A percentile compares a stretch with the other conserved stretches of the same genome.
phyloP scores from a whole-genome alignment of 768 basidiomycete species.

The Podaxis sp. region DNA sequence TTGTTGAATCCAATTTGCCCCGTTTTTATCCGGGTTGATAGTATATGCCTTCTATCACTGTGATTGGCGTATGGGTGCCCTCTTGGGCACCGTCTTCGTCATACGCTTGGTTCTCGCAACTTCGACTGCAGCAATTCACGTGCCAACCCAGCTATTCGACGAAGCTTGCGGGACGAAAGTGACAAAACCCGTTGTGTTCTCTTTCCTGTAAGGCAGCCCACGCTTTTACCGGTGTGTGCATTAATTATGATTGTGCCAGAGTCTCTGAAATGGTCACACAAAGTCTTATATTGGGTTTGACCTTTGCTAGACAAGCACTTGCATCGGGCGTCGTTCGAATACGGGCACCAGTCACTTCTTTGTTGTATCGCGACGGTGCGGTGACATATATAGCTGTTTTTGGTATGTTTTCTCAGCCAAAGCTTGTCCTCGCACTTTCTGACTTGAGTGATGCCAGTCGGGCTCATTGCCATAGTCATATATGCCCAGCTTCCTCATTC shows the following conservation, averaged over 20 bases:
- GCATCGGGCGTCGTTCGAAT: not conserved
- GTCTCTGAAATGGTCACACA: not conserved
- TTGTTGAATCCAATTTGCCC: not conserved
- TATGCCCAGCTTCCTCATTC: not conserved
- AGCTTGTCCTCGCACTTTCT: not conserved
- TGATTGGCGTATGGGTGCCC: not conserved
- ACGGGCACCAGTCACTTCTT: not conserved
- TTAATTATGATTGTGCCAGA: not conserved
- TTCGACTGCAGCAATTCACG: not conserved
- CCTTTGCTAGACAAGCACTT: not conserved
- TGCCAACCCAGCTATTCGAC: not conserved
- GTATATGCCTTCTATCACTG: not conserved
- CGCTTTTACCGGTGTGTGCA: not conserved
- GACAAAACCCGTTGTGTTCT: not conserved
- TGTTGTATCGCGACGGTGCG: conserved; percentile 5
- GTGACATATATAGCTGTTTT: not conserved
- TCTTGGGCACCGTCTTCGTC: not conserved
- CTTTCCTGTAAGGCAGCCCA: not conserved
- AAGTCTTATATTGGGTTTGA: not conserved
- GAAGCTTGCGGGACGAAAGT: not conserved
- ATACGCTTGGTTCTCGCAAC: not conserved
- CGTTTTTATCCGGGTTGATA: not conserved
- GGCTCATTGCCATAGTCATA: not conserved
- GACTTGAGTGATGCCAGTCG: not conserved
- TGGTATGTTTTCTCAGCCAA: not conserved